Evolutionary conservation across 345 rosid genomes (phyloP).

Genomic region (Brassica rapa): DNA sequence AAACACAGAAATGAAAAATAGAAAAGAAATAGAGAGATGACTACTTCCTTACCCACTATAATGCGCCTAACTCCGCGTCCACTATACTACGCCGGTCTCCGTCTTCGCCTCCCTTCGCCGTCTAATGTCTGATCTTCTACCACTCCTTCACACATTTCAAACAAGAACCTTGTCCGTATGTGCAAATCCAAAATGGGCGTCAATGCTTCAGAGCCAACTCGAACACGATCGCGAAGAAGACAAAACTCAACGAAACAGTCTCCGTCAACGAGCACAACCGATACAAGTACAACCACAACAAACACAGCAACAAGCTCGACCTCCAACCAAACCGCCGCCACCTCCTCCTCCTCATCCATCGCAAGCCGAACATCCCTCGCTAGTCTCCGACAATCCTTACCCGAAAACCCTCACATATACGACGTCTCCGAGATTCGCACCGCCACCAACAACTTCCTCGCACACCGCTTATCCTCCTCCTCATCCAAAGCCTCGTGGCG

Average conservation of each 20-base stretch:
- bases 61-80: neutral
- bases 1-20: neutral
- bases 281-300: neutral
- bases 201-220: slow-evolving; percentile 47
- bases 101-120: neutral
- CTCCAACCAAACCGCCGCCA: slow-evolving; percentile 19
- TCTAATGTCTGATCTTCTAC: neutral
- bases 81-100: neutral
- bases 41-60: slow-evolving; percentile 3
- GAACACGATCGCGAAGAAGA: slow-evolving; percentile 39
- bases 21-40: neutral
- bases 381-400: slow-evolving; percentile 62
- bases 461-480: slow-evolving; percentile 56
- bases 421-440: slow-evolving; percentile 72
- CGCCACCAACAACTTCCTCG: slow-evolving; percentile 90
- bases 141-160: neutral
- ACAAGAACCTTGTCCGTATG: slow-evolving; percentile 36
- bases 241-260: slow-evolving; percentile 17
- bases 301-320: slow-evolving; percentile 7
- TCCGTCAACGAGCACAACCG: slow-evolving; percentile 20
- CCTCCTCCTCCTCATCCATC: slow-evolving; percentile 41
- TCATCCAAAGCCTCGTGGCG: slow-evolving; percentile 74
- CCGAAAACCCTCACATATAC: slow-evolving; percentile 81
- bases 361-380: slow-evolving; percentile 57
- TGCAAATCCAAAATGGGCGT: slow-evolving; percentile 67